Evolutionary conservation across 1,284 basidiomycete genomes (phyloP).

Genomic region (Kalmanozyma brasiliensis): DNA sequence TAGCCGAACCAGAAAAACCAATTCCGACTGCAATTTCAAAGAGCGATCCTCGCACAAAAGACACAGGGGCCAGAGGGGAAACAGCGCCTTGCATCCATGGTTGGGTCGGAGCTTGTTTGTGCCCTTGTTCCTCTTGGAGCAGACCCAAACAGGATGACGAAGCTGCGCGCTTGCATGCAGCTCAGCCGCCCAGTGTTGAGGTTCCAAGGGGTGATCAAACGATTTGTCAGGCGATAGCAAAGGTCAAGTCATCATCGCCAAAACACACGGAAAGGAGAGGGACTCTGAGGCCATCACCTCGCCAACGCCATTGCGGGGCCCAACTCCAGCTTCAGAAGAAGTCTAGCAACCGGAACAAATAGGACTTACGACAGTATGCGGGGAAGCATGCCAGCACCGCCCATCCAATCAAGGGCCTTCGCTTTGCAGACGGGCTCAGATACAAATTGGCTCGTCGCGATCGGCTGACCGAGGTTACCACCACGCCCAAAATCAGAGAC

Average conservation of each 20-base stretch:
- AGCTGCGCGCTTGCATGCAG: background rate
- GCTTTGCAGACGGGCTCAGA: too few relatives aligned
- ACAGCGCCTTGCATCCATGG: too few relatives aligned
- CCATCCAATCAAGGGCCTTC: background rate
- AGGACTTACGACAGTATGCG: constrained; percentile 1
- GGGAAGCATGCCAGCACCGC: constrained; percentile 1
- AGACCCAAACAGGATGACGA: background rate
- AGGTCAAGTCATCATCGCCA: too few relatives aligned
- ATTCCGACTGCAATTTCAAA: constrained; percentile 7
- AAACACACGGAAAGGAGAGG: too few relatives aligned
- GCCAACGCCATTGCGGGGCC: background rate
- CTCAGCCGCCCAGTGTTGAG: too few relatives aligned
- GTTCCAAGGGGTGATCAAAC: too few relatives aligned
- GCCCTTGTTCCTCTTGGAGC: background rate
- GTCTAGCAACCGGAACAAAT: constrained; percentile 1
- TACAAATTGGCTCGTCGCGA: too few relatives aligned
- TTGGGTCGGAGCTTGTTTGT: background rate
- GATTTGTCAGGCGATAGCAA: too few relatives aligned
- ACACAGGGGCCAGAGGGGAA: too few relatives aligned
- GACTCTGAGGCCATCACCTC: background rate
- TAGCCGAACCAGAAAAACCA: too few relatives aligned
- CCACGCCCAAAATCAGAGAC: background rate
- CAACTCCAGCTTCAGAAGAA: background rate
- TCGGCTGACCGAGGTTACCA: constrained; percentile 2
- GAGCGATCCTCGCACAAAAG: constrained; percentile 1